Evolutionary conservation across 805 yeast genomes (phyloP).

Genomic region (Kurtzmaniella cleridarum): DNA sequence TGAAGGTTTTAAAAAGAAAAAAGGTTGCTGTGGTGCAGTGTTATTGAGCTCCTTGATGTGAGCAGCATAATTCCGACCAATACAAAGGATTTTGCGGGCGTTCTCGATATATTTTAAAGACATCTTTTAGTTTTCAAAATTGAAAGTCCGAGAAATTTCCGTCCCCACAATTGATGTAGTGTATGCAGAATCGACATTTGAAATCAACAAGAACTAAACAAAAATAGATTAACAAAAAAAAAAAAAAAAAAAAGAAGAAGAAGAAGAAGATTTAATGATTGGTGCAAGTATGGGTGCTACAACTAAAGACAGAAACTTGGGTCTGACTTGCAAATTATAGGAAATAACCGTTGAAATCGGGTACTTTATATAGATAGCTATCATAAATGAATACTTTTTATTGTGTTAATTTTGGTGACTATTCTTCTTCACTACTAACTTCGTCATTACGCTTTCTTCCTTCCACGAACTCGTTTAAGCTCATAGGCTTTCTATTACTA

Average conservation of each 20-base stretch:
- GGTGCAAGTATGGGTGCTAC: too few relatives aligned
- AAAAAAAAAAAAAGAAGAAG: too few relatives aligned
- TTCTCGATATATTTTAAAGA: conserved; percentile 44
- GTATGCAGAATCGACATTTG: background rate
- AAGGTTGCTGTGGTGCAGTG: conserved; percentile 76
- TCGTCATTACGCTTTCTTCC: conserved; percentile 18
- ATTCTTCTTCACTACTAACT: conserved; percentile 30
- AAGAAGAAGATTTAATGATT: too few relatives aligned
- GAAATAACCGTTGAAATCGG: too few relatives aligned
- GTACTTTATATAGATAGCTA: too few relatives aligned
- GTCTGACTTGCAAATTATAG: too few relatives aligned
- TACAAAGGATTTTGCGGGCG: conserved; percentile 82
- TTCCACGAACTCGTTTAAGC: conserved; percentile 33
- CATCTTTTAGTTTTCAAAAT: background rate
- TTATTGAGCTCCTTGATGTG: conserved; percentile 89
- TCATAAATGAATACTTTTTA: too few relatives aligned
- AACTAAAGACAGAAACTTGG: too few relatives aligned
- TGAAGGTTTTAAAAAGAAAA: conserved; percentile 87
- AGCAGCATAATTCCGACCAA: conserved; percentile 96
- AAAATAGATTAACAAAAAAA: too few relatives aligned
- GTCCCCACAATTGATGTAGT: background rate
- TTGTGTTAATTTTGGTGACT: too few relatives aligned
- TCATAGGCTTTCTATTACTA: conserved; percentile 26
- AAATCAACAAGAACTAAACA: too few relatives aligned
- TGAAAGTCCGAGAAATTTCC: background rate